phyloP scores from a whole-genome alignment of 352 stramenopile genomes.

The Globisporangium alternatum region DNA sequence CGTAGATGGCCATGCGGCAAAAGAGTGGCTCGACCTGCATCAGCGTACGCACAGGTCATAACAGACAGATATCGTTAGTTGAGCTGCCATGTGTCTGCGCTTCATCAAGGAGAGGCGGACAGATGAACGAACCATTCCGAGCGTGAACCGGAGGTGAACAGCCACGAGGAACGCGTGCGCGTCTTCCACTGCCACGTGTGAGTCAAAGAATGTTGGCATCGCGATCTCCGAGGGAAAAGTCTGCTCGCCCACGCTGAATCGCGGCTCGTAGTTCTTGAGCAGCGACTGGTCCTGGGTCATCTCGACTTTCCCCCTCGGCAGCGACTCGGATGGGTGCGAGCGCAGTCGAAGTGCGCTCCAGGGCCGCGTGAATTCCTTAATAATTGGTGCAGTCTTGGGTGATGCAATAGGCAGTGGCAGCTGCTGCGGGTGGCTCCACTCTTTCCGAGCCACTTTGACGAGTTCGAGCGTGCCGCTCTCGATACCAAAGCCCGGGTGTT shows the following conservation, averaged over 20 bases:
- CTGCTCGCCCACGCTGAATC: slow-evolving; percentile 30
- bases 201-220: slow-evolving; percentile 37
- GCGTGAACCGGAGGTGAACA: slow-evolving; percentile 38
- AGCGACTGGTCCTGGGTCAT: slow-evolving; percentile 30
- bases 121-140: slow-evolving; percentile 42
- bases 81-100: background rate
- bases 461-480: slow-evolving; percentile 19
- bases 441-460: slow-evolving; percentile 6
- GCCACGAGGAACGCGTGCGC: slow-evolving; percentile 44
- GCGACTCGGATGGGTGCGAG: background rate
- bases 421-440: slow-evolving; percentile 4
- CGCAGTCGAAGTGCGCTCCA: slow-evolving; percentile 33
- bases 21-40: slow-evolving; percentile 56
- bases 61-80: background rate
- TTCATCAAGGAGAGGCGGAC: background rate
- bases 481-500: slow-evolving; percentile 17
- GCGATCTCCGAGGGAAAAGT: slow-evolving; percentile 50
- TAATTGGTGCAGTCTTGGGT: slow-evolving; percentile 25
- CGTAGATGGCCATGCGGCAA: slow-evolving; percentile 63
- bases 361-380: slow-evolving; percentile 33
- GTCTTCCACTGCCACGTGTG: slow-evolving; percentile 47
- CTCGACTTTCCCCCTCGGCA: slow-evolving; percentile 2
- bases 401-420: slow-evolving; percentile 26
- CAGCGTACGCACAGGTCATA: background rate
- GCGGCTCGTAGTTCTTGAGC: slow-evolving; percentile 67